Conservation (phyloP, 306 rosid genomes). For the Gastrolobium villosum region DNA sequence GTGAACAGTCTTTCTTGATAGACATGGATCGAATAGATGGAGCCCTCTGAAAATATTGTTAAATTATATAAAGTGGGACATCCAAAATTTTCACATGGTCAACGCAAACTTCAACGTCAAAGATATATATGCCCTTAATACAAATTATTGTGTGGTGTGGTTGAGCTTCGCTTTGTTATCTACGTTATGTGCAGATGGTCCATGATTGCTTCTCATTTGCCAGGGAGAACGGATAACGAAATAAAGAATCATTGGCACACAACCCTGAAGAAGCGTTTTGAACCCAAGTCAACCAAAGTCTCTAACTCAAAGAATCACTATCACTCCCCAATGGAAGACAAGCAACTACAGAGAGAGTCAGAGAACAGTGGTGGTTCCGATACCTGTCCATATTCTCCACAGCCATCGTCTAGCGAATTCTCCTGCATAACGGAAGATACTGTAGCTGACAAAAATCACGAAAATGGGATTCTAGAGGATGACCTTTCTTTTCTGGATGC, state of each 20-base stretch:
- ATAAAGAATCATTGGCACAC: slow-evolving; percentile 84
- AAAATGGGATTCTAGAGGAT: background rate
- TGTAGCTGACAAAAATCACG: background rate
- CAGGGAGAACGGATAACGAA: slow-evolving; percentile 87
- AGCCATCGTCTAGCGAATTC: background rate
- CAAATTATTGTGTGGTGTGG: no score
- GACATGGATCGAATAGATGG: no score
- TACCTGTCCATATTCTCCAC: background rate
- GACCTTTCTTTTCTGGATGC: background rate
- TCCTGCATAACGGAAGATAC: background rate
- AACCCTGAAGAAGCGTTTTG: slow-evolving; percentile 58
- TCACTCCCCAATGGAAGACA: background rate
- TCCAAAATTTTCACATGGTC: no score
- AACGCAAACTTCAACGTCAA: no score
- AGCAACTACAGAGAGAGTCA: background rate
- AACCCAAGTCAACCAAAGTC: background rate
- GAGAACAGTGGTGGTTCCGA: background rate
- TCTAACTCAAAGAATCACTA: slow-evolving; percentile 26
- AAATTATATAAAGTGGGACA: no score
- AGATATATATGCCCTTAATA: no score
- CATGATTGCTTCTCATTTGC: slow-evolving; percentile 66
- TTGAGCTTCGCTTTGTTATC: no score
- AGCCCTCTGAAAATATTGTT: no score
- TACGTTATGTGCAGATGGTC: slow-evolving; percentile 65
- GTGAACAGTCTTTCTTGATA: no score